Base-by-base conservation (phyloP, 192 early-diverging fungal species). In the Backusella parvicylindrica region DNA sequence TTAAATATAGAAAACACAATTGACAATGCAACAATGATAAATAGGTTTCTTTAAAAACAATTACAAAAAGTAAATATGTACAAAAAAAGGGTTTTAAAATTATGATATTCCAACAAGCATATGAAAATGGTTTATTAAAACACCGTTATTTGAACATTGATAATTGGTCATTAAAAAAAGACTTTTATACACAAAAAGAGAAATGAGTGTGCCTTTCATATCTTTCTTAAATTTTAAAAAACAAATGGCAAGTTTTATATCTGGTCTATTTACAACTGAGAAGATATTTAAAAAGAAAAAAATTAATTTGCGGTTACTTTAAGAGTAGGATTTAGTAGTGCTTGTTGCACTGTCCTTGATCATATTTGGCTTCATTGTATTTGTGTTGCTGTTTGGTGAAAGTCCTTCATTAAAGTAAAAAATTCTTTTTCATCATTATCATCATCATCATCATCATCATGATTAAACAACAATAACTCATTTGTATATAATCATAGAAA, bases 341-440 rank as follows among this genome's bases (percentile, higher is more conserved):
- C 30, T 67, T 5, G 37, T 81, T 28, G 35, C 74, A 13, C 6
- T 74, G n/a, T 70, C 73, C 18, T 31, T 77, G 50, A 36, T 41
- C 1, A 8, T 70, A 0, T 68, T 81, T 31, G 66, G 75, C 23
- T 18, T 35, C 3, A n/a, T 74, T 64, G 60, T 81, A 18, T 77
- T 77, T 65, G 53, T 77, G 33, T 66, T 81, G 11, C 26, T 81
- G 15, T 81, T 81, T 70, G 79, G 79, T 21, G 71, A 81, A 74
- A 69, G 71, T 21, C 79, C 79, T 21, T 66, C 64, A 36, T 60
- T 81, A 47, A 76, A 69, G 78, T 73, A 68, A 35, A 33, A 28
- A 38, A 38, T 38, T 11, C 1, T 38, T 38, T 38, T 11, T 2
- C 21, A 60, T 56, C 53, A 56, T 60, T 9, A 60, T 60, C 23